Evolutionary conservation across 108 stramenopile genomes (phyloP), one percentile per base, ranked within the genome.

Genomic region (Conticribra guillardii): DNA sequence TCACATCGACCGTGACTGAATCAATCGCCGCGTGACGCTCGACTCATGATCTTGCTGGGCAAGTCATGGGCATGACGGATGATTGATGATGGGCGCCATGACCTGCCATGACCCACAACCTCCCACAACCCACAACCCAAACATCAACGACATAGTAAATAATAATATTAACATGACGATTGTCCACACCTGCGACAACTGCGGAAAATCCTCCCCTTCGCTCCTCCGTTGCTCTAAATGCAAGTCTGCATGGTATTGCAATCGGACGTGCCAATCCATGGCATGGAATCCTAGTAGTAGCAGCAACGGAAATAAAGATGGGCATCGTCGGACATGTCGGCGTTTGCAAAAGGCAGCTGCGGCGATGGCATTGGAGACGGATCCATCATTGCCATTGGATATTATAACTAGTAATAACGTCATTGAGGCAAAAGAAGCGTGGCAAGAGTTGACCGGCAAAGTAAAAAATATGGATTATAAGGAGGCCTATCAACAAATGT

Each of bases 161-260:
- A n/a, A n/a, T n/a, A n/a, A n/a, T n/a, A n/a, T n/a, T n/a, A n/a
- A n/a, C n/a, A n/a, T n/a, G n/a, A n/a, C n/a, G n/a, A n/a, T n/a
- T n/a, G n/a, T n/a, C n/a, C 64, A 54, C 56, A 32, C 46, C 41
- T 77, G 76, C 54, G 32, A 69, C 37, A 61, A 77, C 48, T 77
- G 76, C 67, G 60, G 62, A 30, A 64, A 41, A 31, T 16, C 61
- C 9, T 77, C 76, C 26, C 15, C 76, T 11, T 64, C 67, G n/a
- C 71, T 73, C 41, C 64, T 66, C 34, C 71, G 77, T 18, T 79
- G 77, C 60, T 51, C 72, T 26, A 54, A 67, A 66, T 79, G 77
- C 65, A 66, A 67, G 33, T 61, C 65, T 0, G 77, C 64, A 33
- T 67, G 65, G 46, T 79, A 73, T 49, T 79, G 77, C 65, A 61